phyloP scores from a whole-genome alignment of 1,139 yeast species.

The Lodderomyces orthopsilosis region DNA sequence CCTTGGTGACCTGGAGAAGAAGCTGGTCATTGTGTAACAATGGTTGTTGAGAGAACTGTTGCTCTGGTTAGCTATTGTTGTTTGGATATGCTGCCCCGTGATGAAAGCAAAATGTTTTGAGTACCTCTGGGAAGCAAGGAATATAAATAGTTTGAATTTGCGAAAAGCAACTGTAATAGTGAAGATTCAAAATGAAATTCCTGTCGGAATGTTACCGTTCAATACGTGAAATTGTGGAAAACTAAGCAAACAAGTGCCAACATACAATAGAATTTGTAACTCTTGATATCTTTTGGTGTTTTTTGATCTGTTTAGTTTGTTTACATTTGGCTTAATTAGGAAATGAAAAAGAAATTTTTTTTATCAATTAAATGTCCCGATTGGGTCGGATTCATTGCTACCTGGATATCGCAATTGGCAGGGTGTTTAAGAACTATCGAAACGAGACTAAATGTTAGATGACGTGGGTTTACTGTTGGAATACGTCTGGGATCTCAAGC shows the following conservation, averaged over 20 bases:
- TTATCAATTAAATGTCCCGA: background rate
- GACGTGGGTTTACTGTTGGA: too few relatives aligned
- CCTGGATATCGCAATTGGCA: too few relatives aligned
- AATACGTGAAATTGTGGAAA: background rate
- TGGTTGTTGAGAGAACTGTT: background rate
- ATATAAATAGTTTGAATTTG: background rate
- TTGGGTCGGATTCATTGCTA: background rate
- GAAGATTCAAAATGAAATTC: background rate
- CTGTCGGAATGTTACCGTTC: background rate
- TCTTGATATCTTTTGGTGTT: constrained; percentile 1
- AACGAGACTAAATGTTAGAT: too few relatives aligned
- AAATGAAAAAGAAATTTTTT: constrained; percentile 1
- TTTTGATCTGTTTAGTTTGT: constrained; percentile 3
- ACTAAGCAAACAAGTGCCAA: background rate
- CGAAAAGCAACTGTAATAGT: background rate
- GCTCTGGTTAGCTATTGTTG: background rate
- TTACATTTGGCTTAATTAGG: constrained; percentile 6
- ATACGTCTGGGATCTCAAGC: too few relatives aligned
- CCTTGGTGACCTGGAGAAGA: constrained; percentile 25
- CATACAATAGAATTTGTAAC: background rate
- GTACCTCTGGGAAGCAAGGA: too few relatives aligned
- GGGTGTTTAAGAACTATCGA: too few relatives aligned
- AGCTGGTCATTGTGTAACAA: constrained; percentile 18
- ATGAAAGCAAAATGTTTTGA: too few relatives aligned
- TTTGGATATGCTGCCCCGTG: background rate